phyloP scores from a whole-genome alignment of 2,329 filamentous ascomycete genomes.

The Amauroascus niger region DNA sequence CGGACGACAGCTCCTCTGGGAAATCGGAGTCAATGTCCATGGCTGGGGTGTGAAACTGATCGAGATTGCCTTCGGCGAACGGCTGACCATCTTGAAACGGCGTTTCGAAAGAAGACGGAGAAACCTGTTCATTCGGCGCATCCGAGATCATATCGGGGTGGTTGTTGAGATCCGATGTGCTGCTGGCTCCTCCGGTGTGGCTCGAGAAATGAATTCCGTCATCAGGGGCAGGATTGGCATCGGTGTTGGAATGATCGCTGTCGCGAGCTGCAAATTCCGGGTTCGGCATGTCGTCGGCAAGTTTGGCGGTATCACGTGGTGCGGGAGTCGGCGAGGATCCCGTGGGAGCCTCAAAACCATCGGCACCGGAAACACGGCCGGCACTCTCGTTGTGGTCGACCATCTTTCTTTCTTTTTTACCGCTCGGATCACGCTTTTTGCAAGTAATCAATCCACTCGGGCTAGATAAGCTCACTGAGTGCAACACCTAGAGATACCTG shows the following conservation, averaged over 20 bases:
- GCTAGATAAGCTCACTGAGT: too few relatives aligned
- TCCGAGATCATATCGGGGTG: neutral
- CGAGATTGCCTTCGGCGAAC: neutral
- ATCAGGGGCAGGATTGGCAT: neutral
- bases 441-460: neutral
- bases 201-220: neutral
- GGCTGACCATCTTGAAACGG: neutral
- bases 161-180: neutral
- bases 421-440: neutral
- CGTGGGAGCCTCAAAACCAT: neutral
- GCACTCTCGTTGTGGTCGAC: slow-evolving; percentile 1
- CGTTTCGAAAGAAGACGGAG: neutral
- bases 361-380: neutral
- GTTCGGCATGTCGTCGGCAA: neutral
- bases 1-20: neutral
- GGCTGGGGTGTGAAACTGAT: neutral
- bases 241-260: neutral
- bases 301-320: neutral
- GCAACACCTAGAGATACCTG: too few relatives aligned
- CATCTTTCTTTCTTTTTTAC: slow-evolving; percentile 3
- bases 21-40: slow-evolving; percentile 3
- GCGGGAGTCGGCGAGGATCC: neutral
- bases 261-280: neutral
- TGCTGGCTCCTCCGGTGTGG: neutral
- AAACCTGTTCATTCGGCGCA: neutral